Percentiles rank a stretch among this genome's conserved stretches.
Conservation (phyloP, 768 basidiomycete species). For the Hysterangium stoloniferum region DNA sequence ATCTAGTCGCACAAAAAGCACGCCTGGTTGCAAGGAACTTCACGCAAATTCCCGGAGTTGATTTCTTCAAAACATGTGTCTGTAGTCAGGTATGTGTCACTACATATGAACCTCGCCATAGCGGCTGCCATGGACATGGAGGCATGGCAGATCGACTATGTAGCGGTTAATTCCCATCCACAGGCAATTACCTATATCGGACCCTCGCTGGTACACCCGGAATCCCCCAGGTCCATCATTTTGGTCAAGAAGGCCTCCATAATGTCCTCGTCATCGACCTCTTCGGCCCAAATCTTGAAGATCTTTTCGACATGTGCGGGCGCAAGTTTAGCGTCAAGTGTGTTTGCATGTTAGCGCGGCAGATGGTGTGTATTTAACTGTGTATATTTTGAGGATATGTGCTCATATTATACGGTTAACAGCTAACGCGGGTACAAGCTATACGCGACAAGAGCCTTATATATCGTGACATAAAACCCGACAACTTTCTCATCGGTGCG, state of each 20-base stretch:
- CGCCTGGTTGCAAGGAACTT: too few relatives aligned
- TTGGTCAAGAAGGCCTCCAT: conserved; percentile 96
- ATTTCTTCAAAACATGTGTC: too few relatives aligned
- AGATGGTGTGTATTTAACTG: conserved; percentile 78
- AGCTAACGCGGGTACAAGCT: conserved; percentile 95
- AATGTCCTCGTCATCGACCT: conserved; percentile 94
- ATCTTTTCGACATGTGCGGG: conserved; percentile 98
- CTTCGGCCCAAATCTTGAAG: conserved; percentile 94
- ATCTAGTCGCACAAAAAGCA: too few relatives aligned
- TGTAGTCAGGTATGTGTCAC: too few relatives aligned
- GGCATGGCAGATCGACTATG: too few relatives aligned
- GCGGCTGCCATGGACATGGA: too few relatives aligned
- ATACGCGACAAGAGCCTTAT: conserved; percentile 64
- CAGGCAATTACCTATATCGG: too few relatives aligned
- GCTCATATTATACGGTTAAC: conserved; percentile 5
- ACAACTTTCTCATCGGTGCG: conserved; percentile 97
- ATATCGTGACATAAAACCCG: conserved; percentile 94
- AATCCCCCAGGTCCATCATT: conserved; percentile 97
- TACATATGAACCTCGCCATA: too few relatives aligned
- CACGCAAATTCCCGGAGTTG: too few relatives aligned
- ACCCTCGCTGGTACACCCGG: too few relatives aligned
- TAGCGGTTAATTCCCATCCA: too few relatives aligned
- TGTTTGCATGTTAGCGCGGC: conserved; percentile 97
- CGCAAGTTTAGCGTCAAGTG: conserved; percentile 98
- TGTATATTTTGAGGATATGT: neutral